These are phyloP conservation scores for Rubia tinctorum DNA, from an alignment of 305 asterid species.

Conservation along the genomic window DNA sequence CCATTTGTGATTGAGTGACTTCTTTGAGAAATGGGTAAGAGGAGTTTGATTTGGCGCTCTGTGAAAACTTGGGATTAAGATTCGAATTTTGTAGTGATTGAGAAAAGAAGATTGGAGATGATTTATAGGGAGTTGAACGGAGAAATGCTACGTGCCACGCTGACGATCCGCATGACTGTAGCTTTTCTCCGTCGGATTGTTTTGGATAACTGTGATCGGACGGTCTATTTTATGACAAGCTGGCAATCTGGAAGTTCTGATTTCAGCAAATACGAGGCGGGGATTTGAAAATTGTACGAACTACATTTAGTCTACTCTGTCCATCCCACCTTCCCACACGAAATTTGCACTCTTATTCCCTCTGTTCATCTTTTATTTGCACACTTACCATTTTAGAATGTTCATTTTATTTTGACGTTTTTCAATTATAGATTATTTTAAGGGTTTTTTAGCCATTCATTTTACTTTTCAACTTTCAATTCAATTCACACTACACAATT, in stretches of 20 bases:
- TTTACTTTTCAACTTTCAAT: no score
- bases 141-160: slow-evolving; percentile 10
- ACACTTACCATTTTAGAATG: no score
- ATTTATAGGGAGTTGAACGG: not conserved
- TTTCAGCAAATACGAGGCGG: not conserved
- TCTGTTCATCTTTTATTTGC: no score
- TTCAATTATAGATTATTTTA: no score
- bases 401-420: no score
- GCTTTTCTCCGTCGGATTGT: not conserved
- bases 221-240: not conserved
- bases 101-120: not conserved
- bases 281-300: not conserved
- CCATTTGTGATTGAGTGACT: no score
- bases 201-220: not conserved
- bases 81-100: not conserved
- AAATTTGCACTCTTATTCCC: no score
- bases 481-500: no score
- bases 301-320: no score
- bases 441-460: no score
- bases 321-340: no score
- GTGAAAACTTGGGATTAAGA: not conserved
- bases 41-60: not conserved
- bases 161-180: slow-evolving; percentile 18
- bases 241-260: not conserved
- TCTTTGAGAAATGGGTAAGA: no score